Evolutionary conservation across 495 filamentous ascomycete genomes (phyloP), one percentile per base, ranked within the genome.

Genomic region (Lindgomyces ingoldianus): DNA sequence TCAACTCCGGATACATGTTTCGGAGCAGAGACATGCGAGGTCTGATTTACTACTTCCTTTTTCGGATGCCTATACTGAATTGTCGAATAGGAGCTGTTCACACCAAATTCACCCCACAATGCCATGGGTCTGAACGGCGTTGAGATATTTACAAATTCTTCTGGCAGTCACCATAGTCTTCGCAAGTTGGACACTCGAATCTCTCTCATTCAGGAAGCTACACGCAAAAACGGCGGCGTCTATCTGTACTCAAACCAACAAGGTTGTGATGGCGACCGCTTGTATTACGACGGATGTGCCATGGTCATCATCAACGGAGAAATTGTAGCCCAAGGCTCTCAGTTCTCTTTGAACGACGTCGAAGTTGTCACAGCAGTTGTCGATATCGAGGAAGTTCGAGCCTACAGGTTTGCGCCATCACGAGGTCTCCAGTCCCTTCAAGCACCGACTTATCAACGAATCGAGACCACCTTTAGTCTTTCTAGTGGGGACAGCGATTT

Each of bases 291-390:
- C 41, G 64, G 54, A n/a, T 91, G 82, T 60, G 83, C 87, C 19
- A 86, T 92, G 83, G 89, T 61, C 33, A 79, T 91, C 3, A 77
- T 87, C 47, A 92, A 93, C 58, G 90, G 89, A 29, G 77, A 86
- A 3, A 78, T 89, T 46, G 80, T 93, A 4, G 90, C 84, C 2
- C 88, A 89, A 75, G 85, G 83, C 25, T 83, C 83, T 1, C 89
- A 91, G 70, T 95, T 93, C 75, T 85, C 80, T 6, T 74, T 96
- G 16, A 82, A 85, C 25, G 91, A 94, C 61, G 89, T 94, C n/a
- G 91, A 95, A 70, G 89, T 96, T 12, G 76, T 90, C 33, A 90
- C 86, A 2, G 91, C 91, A 8, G 91, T 88, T 2, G 81, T 93
- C 2, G 91, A 95, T 61, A 80, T 96, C 2, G 90, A 93, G 70